phyloP scores from a whole-genome alignment of 106 monocot genomes.

The Agapanthus africanus region DNA sequence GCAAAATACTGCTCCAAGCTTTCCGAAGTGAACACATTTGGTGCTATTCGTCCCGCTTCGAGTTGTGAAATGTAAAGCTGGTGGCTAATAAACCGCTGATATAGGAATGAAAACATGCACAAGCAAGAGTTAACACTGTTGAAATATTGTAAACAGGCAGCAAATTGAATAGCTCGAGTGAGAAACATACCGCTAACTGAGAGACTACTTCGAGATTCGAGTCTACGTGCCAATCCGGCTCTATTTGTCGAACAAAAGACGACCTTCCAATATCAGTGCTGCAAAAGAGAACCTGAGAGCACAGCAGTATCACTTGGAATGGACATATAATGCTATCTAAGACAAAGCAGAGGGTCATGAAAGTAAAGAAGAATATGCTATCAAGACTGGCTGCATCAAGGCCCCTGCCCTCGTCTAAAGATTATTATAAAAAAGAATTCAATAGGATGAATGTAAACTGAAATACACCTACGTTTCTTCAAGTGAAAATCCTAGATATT shows the following conservation, averaged over 20 bases:
- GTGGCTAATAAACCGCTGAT: constrained; percentile 58
- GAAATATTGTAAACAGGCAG: neutral
- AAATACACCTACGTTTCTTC: too few species aligned
- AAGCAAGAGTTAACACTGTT: neutral
- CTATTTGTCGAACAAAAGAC: constrained; percentile 73
- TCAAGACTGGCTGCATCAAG: too few species aligned
- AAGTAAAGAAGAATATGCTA: neutral
- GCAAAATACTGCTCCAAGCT: constrained; percentile 62
- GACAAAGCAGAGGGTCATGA: neutral
- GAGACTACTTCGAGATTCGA: constrained; percentile 58
- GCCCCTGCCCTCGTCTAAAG: too few species aligned
- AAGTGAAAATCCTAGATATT: too few species aligned
- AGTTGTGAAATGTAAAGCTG: constrained; percentile 45
- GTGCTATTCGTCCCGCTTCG: constrained; percentile 33
- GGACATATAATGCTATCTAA: neutral
- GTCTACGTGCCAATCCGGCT: constrained; percentile 63
- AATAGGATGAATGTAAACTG: too few species aligned
- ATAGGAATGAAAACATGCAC: neutral
- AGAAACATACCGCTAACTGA: constrained; percentile 48
- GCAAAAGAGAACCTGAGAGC: constrained; percentile 59
- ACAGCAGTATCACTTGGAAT: neutral
- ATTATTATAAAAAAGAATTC: too few species aligned
- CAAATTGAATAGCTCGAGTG: neutral
- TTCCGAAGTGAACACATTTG: constrained; percentile 41
- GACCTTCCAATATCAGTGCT: constrained; percentile 54